Base-by-base conservation (phyloP, 805 yeast species). In the Jamesozyma rosinii region DNA sequence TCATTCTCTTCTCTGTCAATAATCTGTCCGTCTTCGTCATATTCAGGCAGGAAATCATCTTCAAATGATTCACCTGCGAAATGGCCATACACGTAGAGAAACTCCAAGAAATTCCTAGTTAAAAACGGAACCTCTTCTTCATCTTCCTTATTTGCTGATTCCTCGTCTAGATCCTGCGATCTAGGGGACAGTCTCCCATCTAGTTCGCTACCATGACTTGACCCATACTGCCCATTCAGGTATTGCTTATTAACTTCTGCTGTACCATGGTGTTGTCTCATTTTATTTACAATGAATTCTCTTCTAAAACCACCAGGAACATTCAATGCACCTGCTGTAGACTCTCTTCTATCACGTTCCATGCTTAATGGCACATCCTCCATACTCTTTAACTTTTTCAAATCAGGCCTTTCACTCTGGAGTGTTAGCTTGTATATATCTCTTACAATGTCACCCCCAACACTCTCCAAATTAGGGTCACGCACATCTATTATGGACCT, bases 261-360 rank as follows among this genome's bases (percentile, higher is more conserved):
- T 15, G 5, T 9, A 5, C 30, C 31, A 13, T 38, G 30, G 26
- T 43, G 22, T 59, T 65, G 42, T 37, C 62, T 58, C 30, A 61
- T 58, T 42, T 68, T 66, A 32, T 67, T 67, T 3, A 74, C 60
- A 24, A 83, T 64, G 51, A 72, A 83, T 45, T 81, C 85, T 52
- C 94, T 68, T 60, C 94, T 70, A 60, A 84, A 84, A 0, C 92
- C 94, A 41, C 92, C 92, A 0, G 94, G 94, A 10, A 83, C 80
- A 49, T 82, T 77, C 35, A 84, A 59, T 1, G 78, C 77, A 43
- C 84, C 75, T 0, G 89, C 90, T 11, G 71, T 65, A 0, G 87
- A 78, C 13, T 76, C 77, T 39, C 84, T 65, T 52, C 88, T 67
- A 9, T 55, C 55, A 4, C 56, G 38, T 45, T 48, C 54, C 27